Conservation (phyloP, 805 yeast genomes). For the Zygotorulaspora danielsina region DNA sequence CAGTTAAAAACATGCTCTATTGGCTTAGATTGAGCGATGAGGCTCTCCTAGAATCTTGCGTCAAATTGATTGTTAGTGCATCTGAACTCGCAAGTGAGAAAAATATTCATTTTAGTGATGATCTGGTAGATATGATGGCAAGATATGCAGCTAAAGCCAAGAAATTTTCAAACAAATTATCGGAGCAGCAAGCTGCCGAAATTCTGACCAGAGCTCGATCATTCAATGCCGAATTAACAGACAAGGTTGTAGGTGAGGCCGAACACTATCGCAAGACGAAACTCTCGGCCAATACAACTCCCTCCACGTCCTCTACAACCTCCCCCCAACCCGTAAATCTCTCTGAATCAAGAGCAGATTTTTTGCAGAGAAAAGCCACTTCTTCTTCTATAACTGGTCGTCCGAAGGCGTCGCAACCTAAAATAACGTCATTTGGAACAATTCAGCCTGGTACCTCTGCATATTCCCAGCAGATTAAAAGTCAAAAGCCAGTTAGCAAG, state of each 20-base stretch:
- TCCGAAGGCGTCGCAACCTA: conserved; percentile 35
- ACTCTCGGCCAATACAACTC: conserved; percentile 18
- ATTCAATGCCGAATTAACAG: conserved; percentile 53
- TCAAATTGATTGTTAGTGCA: conserved; percentile 59
- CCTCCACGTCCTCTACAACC: conserved; percentile 10
- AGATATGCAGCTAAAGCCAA: conserved; percentile 63
- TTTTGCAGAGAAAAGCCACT: conserved; percentile 31
- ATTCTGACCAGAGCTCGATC: conserved; percentile 57
- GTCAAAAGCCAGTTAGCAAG: conserved; percentile 35
- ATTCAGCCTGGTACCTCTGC: conserved; percentile 29
- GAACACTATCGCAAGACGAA: conserved; percentile 37
- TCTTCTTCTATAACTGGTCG: conserved; percentile 30
- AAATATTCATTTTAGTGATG: conserved; percentile 47
- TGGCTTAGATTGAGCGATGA: conserved; percentile 83
- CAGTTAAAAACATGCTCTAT: conserved; percentile 63
- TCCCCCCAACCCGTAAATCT: conserved; percentile 7
- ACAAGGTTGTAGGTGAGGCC: conserved; percentile 43
- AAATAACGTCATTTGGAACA: conserved; percentile 39
- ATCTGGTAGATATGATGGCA: conserved; percentile 53
- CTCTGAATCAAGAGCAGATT: conserved; percentile 32
- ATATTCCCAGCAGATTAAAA: conserved; percentile 21
- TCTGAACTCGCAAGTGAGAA: conserved; percentile 60
- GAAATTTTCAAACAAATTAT: conserved; percentile 63
- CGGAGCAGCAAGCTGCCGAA: conserved; percentile 60
- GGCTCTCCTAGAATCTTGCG: conserved; percentile 63